Evolutionary conservation across 164 flowering plant species (phyloP).

Genomic region (Umbilicus rupestris): DNA sequence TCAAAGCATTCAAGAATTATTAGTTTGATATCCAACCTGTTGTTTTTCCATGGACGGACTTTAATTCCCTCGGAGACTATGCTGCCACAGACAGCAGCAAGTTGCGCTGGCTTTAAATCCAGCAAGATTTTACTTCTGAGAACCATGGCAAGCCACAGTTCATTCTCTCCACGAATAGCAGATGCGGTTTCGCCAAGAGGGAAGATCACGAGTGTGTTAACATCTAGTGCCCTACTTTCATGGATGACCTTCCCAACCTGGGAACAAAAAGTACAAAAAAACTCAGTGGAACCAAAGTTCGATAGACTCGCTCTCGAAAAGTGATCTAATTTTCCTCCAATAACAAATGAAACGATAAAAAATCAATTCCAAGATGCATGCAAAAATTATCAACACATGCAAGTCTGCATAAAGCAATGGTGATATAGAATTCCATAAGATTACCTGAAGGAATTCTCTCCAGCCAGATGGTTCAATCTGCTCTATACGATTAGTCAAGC

Average conservation of each 20-base stretch:
- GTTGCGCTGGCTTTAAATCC: conserved; percentile 74
- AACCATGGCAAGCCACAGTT: conserved; percentile 97
- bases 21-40: conserved; percentile 28
- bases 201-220: conserved; percentile 63
- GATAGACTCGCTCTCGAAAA: not conserved
- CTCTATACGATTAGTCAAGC: conserved; percentile 56
- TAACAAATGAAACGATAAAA: not conserved
- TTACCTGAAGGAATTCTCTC: conserved; percentile 90
- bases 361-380: not conserved
- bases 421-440: not conserved
- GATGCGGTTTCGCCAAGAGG: conserved; percentile 98
- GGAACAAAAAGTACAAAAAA: not conserved
- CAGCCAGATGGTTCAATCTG: conserved; percentile 99
- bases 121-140: conserved; percentile 66
- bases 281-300: not conserved
- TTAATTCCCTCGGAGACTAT: conserved; percentile 92
- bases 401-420: not conserved
- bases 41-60: conserved; percentile 61
- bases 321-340: not conserved
- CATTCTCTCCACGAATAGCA: conserved; percentile 95
- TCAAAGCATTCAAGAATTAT: not conserved
- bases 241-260: conserved; percentile 84
- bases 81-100: conserved; percentile 89
- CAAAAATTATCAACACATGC: not conserved
- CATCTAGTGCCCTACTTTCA: conserved; percentile 80